phyloP scores from a whole-genome alignment of 805 yeast genomes.

The Wickerhamomyces pijperi region DNA sequence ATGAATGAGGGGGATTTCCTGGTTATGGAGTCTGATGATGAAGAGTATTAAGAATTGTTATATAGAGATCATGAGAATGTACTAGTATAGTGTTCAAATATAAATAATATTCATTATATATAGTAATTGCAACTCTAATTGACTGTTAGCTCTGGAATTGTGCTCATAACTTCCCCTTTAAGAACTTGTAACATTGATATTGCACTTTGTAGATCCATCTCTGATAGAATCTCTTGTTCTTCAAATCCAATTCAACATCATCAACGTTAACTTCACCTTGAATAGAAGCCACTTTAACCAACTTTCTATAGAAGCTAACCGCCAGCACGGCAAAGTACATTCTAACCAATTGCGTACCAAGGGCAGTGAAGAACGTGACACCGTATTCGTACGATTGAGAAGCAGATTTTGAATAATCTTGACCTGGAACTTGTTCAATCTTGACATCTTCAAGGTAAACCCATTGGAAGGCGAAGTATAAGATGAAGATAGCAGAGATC shows the following conservation, averaged over 20 bases:
- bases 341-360: constrained; percentile 36
- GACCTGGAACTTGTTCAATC: constrained; percentile 12
- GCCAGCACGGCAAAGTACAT: constrained; percentile 50
- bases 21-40: background rate
- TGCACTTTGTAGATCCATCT: constrained; percentile 22
- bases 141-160: too few relatives aligned
- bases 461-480: constrained; percentile 72
- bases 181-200: constrained; percentile 19
- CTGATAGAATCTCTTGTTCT: constrained; percentile 19
- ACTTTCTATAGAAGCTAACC: constrained; percentile 46
- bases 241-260: constrained; percentile 25
- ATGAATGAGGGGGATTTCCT: background rate
- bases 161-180: constrained; percentile 4
- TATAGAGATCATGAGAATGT: background rate
- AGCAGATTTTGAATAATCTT: constrained; percentile 38
- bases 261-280: constrained; percentile 21
- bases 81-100: background rate
- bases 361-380: constrained; percentile 39
- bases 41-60: background rate
- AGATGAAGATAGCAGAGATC: constrained; percentile 54
- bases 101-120: too few relatives aligned
- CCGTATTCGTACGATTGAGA: constrained; percentile 46
- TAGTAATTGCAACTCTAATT: too few relatives aligned
- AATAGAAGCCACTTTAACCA: constrained; percentile 36
- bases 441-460: constrained; percentile 37